Conservation (phyloP, 192 early-diverging fungal genomes). For the Piromyces finnis region DNA sequence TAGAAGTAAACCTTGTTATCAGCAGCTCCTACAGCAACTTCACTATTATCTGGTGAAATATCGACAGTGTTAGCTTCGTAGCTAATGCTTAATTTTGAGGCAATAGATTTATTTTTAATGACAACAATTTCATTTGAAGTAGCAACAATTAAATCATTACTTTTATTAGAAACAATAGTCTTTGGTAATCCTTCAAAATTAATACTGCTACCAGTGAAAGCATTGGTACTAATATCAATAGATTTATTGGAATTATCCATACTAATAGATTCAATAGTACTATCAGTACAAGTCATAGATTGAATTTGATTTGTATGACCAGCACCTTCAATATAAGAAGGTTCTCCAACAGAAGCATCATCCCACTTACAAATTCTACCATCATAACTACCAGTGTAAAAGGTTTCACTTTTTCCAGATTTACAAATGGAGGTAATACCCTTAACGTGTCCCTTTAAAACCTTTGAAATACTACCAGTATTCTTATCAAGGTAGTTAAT, state of each 20-base stretch:
- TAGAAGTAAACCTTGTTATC: constrained; percentile 51
- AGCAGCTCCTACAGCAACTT: constrained; percentile 19
- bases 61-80: constrained; percentile 3
- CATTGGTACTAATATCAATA: constrained; percentile 4
- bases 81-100: background rate
- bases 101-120: background rate
- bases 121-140: constrained; percentile 25
- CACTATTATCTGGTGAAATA: background rate
- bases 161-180: constrained; percentile 21
- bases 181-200: constrained; percentile 26
- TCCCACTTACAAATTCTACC: constrained; percentile 70
- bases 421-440: constrained; percentile 62
- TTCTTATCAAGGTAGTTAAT: constrained; percentile 64
- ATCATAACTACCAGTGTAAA: constrained; percentile 84
- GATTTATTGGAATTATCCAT: constrained; percentile 56
- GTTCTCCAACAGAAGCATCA: constrained; percentile 11
- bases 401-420: constrained; percentile 19
- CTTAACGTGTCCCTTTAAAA: constrained; percentile 60
- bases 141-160: constrained; percentile 26
- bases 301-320: constrained; percentile 66
- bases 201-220: constrained; percentile 24
- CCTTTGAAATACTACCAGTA: constrained; percentile 22
- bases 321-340: constrained; percentile 25
- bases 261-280: constrained; percentile 34
- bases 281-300: constrained; percentile 20